A percentile compares a stretch with the other conserved stretches of the same genome.
Evolutionary conservation across 2,329 filamentous ascomycete species (phyloP).

Genomic region (Xylariales sp.): DNA sequence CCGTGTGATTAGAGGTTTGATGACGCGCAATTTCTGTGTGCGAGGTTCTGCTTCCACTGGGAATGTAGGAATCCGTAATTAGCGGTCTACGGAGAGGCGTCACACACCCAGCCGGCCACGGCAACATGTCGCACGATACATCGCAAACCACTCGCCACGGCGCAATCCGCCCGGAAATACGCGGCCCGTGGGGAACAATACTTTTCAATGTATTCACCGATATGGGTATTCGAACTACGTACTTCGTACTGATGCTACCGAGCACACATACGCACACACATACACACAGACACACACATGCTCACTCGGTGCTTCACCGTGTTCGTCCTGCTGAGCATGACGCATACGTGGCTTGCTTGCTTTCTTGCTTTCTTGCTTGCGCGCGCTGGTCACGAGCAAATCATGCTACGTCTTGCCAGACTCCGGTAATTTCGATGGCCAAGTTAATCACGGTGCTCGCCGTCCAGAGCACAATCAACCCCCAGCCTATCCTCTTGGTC

Average conservation of each 20-base stretch:
- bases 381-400: conserved; percentile 14
- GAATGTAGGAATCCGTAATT: conserved; percentile 11
- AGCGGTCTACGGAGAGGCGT: conserved; percentile 14
- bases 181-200: neutral
- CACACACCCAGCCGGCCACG: conserved; percentile 16
- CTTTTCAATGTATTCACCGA: conserved; percentile 13
- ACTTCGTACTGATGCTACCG: conserved; percentile 26
- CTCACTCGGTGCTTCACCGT: conserved; percentile 20
- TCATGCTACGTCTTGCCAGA: conserved; percentile 56
- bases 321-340: conserved; percentile 24
- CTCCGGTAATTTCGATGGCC: conserved; percentile 76
- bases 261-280: conserved; percentile 2
- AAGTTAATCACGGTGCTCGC: conserved; percentile 86
- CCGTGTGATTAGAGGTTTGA: conserved; percentile 21
- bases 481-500: conserved; percentile 83
- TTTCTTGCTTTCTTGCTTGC: neutral
- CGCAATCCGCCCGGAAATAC: neutral
- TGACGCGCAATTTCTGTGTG: conserved; percentile 14
- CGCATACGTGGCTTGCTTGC: conserved; percentile 32
- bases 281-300: too few relatives aligned
- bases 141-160: conserved; percentile 18
- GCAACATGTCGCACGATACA: conserved; percentile 20
- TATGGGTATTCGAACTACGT: conserved; percentile 21
- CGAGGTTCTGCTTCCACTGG: conserved; percentile 14
- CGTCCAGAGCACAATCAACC: conserved; percentile 82